Evolutionary conservation across 768 basidiomycete species (phyloP).

Genomic region (Sistotremastrum suecicum): DNA sequence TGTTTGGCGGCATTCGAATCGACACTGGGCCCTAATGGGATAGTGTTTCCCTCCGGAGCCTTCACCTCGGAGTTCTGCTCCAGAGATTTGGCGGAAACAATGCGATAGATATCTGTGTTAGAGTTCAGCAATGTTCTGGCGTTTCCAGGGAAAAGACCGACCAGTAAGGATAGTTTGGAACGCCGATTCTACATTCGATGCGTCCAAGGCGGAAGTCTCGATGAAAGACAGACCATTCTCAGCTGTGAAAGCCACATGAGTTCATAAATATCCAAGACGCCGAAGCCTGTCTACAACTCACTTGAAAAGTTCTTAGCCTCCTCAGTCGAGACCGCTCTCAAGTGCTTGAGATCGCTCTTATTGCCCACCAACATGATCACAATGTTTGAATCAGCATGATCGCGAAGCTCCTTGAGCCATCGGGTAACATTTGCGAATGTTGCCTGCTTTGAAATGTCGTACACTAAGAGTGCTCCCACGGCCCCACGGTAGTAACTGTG

Average conservation of each 20-base stretch:
- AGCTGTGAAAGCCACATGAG: slow-evolving; percentile 27
- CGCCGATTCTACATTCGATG: slow-evolving; percentile 92
- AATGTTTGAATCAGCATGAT: slow-evolving; percentile 88
- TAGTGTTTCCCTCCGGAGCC: slow-evolving; percentile 68
- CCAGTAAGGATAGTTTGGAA: slow-evolving; percentile 96
- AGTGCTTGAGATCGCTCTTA: slow-evolving; percentile 98
- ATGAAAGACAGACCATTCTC: slow-evolving; percentile 92
- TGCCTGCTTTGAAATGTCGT: slow-evolving; percentile 88
- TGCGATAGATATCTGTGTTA: slow-evolving; percentile 82
- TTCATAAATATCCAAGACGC: not conserved
- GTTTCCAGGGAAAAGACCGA: slow-evolving; percentile 20
- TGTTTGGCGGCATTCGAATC: slow-evolving; percentile 7
- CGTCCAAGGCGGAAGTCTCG: slow-evolving; percentile 99
- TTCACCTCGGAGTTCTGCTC: slow-evolving; percentile 72
- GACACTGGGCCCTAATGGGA: slow-evolving; percentile 64
- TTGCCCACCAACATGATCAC: slow-evolving; percentile 96
- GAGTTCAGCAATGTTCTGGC: not conserved
- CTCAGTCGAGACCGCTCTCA: slow-evolving; percentile 92
- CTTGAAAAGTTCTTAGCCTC: slow-evolving; percentile 89
- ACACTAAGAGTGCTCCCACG: slow-evolving; percentile 82
- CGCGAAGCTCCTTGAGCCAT: slow-evolving; percentile 95
- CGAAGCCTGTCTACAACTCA: slow-evolving; percentile 23
- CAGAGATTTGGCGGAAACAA: slow-evolving; percentile 90
- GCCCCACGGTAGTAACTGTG: slow-evolving; percentile 93
- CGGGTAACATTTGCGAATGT: slow-evolving; percentile 90